phyloP scores from a whole-genome alignment of 495 filamentous ascomycete genomes.

The Talaromyces liani region DNA sequence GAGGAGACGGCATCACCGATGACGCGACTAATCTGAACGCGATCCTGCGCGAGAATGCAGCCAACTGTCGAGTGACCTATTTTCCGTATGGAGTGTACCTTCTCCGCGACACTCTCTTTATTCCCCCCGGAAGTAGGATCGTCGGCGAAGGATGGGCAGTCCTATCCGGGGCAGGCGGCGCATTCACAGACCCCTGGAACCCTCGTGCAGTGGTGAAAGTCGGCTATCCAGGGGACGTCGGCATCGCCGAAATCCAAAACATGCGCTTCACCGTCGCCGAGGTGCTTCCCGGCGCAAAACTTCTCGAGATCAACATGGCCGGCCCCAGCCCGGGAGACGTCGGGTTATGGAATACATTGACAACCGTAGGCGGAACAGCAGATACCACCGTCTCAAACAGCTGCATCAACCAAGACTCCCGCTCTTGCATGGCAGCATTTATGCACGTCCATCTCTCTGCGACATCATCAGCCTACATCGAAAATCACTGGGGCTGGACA shows the following conservation, averaged over 20 bases:
- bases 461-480: constrained; percentile 36
- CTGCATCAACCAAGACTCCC: constrained; percentile 17
- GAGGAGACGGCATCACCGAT: constrained; percentile 15
- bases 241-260: constrained; percentile 46
- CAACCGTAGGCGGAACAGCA: constrained; percentile 38
- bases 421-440: constrained; percentile 33
- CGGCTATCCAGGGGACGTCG: constrained; percentile 40
- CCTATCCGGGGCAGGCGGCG: constrained; percentile 34
- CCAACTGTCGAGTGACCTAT: constrained; percentile 36
- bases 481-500: constrained; percentile 42
- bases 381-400: constrained; percentile 20
- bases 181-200: constrained; percentile 39
- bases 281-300: constrained; percentile 28
- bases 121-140: constrained; percentile 41
- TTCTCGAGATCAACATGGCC: constrained; percentile 35
- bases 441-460: constrained; percentile 30
- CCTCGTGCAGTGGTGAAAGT: constrained; percentile 48
- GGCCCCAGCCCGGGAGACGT: constrained; percentile 36
- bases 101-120: constrained; percentile 42
- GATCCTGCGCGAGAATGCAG: constrained; percentile 31
- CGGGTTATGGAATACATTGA: constrained; percentile 36
- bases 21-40: constrained; percentile 29
- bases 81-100: constrained; percentile 52
- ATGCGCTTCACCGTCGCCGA: constrained; percentile 40
- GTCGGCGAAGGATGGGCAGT: constrained; percentile 41